Base-by-base conservation (phyloP, 1,139 yeast genomes). In the Blastobotrys proliferans region DNA sequence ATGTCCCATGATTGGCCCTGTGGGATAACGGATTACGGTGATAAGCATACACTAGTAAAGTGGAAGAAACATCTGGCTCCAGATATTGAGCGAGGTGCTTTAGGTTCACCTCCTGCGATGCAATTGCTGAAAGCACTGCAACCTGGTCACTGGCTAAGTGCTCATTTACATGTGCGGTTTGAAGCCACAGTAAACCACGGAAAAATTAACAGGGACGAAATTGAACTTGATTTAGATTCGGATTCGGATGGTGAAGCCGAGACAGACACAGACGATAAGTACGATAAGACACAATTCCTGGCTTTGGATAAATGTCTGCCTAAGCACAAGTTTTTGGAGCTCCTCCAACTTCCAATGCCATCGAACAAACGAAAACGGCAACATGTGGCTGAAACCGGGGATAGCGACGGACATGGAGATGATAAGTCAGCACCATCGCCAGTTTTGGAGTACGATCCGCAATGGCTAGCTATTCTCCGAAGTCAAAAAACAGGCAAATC, bases 1-100 rank as follows among this genome's bases (percentile, higher is more conserved):
- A 49, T 90, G 45, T 76, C 85, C 36, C 99, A 92, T 61, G 99
- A 92, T 64, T 92, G 99, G 99, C 99, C 99, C 0, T 79, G 73
- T 38, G 86, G 86, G 2, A 79, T 88, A 14, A 85, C 75, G 37
- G 66, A 77, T 14, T 65, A 74, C 58, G 98, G 97, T 0, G 63
- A 85, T 55, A 35, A 70, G 9, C 47, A 58, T 0, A 50, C 54
- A 28, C 64, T 92, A 14, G 54, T 92, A 22, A 61, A 59, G 21
- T 51, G 55, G 19, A 92, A 94, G 60, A 87, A 83, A 0, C 84
- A 73, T 56, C 85, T 92, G 58, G 69, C 66, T 48, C 56, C 58
- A 1, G 97, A 92, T 60, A 73, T 88, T 1, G 64, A 69, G 1
- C 66, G 64, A 2, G 79, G 80, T 1, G 66, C 66, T 20, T 66